Conservation (phyloP, 495 filamentous ascomycete species). For the Halenospora varia region DNA sequence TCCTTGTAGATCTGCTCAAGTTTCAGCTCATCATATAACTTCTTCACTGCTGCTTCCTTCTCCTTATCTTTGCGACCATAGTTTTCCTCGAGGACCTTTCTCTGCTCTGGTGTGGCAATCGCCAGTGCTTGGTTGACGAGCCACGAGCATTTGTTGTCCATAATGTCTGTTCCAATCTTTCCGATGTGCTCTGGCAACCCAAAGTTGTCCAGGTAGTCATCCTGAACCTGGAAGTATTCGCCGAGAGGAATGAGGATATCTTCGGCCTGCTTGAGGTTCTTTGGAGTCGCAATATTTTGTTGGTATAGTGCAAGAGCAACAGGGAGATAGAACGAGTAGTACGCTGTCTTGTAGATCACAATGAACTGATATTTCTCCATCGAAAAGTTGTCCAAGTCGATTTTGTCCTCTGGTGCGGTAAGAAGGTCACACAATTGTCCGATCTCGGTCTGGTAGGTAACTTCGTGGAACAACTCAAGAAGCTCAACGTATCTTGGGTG, state of each 20-base stretch:
- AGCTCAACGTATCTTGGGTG: constrained; percentile 86
- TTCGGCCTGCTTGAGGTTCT: constrained; percentile 80
- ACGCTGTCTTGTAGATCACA: constrained; percentile 98
- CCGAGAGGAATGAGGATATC: constrained; percentile 97
- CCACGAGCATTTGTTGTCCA: constrained; percentile 99
- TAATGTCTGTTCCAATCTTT: constrained; percentile 98
- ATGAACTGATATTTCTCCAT: constrained; percentile 97
- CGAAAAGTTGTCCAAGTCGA: constrained; percentile 89
- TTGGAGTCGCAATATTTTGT: constrained; percentile 71
- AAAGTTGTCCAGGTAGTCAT: constrained; percentile 98
- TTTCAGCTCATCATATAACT: constrained; percentile 76
- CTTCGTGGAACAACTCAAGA: constrained; percentile 93
- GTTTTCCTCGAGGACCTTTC: constrained; percentile 72
- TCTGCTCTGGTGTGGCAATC: constrained; percentile 74
- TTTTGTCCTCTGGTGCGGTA: constrained; percentile 88
- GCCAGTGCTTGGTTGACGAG: constrained; percentile 88
- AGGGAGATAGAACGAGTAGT: constrained; percentile 97
- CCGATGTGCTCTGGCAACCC: constrained; percentile 87
- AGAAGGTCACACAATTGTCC: constrained; percentile 93
- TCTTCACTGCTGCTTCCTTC: constrained; percentile 81
- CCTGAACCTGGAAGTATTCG: constrained; percentile 98
- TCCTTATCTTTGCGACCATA: constrained; percentile 85
- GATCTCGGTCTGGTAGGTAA: constrained; percentile 87
- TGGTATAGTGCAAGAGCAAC: constrained; percentile 86
- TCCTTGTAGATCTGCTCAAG: constrained; percentile 77